These are phyloP conservation scores for Diplodia seriata DNA, from an alignment of 2,329 filamentous ascomycete genomes.

Conservation along the genomic window DNA sequence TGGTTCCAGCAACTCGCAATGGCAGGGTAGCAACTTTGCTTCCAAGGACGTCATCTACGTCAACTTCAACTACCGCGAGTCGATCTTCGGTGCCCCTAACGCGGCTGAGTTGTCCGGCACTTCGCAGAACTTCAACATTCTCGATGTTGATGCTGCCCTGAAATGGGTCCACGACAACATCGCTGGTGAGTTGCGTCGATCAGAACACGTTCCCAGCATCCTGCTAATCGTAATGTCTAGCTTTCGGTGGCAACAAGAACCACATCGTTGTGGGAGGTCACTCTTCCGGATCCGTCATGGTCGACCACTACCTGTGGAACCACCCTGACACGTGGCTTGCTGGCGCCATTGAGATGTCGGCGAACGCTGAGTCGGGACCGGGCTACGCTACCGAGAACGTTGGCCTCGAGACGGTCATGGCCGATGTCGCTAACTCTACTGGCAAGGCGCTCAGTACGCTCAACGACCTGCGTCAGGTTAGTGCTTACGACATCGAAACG, in stretches of 20 bases:
- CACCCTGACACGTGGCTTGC: conserved; percentile 40
- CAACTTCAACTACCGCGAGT: conserved; percentile 49
- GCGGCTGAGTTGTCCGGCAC: conserved; percentile 22
- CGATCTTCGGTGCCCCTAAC: conserved; percentile 31
- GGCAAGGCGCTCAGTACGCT: conserved; percentile 26
- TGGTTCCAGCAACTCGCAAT: conserved; percentile 48
- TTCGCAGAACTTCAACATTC: conserved; percentile 47
- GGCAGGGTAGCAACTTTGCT: conserved; percentile 36
- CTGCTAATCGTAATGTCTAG: conserved; percentile 36
- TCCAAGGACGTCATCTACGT: conserved; percentile 33
- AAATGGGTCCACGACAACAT: conserved; percentile 53
- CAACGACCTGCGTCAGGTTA: conserved; percentile 27
- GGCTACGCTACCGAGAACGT: conserved; percentile 29
- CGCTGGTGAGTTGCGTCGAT: conserved; percentile 8
- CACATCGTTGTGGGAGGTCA: conserved; percentile 49
- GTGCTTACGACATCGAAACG: conserved; percentile 35
- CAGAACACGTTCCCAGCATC: too few relatives aligned
- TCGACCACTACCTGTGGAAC: conserved; percentile 39
- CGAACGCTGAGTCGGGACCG: conserved; percentile 42
- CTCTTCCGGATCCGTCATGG: conserved; percentile 36
- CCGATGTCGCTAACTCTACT: conserved; percentile 29
- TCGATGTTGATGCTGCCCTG: conserved; percentile 50
- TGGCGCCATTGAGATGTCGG: conserved; percentile 45
- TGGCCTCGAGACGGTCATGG: conserved; percentile 25
- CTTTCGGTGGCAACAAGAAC: conserved; percentile 55